Evolutionary conservation across 768 basidiomycete genomes (phyloP).

Genomic region (Amanita molliuscula): DNA sequence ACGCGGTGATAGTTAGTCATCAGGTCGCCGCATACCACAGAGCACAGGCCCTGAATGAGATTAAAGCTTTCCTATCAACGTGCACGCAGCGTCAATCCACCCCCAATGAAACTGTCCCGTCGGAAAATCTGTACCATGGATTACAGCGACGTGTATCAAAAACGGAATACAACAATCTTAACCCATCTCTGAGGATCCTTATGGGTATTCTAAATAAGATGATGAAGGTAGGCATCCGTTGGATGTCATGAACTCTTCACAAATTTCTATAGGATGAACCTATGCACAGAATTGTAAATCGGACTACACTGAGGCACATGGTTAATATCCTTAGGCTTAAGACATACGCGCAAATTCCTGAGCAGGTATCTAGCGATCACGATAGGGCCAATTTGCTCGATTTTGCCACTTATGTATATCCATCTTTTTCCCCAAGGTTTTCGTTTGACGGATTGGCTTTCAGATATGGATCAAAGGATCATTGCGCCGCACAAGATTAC

Average conservation of each 20-base stretch:
- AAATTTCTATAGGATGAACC: neutral
- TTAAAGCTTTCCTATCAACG: too few species aligned
- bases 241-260: neutral
- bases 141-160: too few species aligned
- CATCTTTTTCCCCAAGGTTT: neutral
- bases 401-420: neutral
- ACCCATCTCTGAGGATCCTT: neutral
- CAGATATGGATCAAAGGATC: neutral
- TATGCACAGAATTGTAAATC: neutral
- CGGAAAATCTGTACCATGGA: too few species aligned
- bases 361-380: neutral
- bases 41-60: too few species aligned
- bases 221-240: neutral
- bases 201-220: neutral
- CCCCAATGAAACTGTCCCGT: too few species aligned
- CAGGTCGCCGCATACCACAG: too few species aligned
- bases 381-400: neutral
- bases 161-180: too few species aligned
- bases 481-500: neutral
- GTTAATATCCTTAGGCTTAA: neutral
- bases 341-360: neutral
- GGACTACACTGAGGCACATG: neutral
- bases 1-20: too few species aligned
- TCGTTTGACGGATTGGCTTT: neutral
- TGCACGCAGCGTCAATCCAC: too few species aligned